Conservation (phyloP, 495 filamentous ascomycete genomes). For the Penicillium herquei region DNA sequence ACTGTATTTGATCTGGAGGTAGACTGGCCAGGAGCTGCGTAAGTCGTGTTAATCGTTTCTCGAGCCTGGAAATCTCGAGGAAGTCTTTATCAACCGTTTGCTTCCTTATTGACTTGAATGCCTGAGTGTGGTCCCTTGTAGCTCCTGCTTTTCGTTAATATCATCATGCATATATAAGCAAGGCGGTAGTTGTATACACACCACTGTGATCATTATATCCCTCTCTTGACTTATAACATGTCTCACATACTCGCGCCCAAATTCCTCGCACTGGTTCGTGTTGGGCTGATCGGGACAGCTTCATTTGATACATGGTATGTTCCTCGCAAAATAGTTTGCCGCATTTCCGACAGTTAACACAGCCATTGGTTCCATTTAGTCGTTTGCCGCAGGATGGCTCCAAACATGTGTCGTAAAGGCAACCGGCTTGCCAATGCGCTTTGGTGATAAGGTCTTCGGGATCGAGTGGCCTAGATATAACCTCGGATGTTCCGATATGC, state of each 20-base stretch:
- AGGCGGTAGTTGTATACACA: constrained; percentile 7
- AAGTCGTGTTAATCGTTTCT: constrained; percentile 87
- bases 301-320: constrained; percentile 99
- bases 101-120: constrained; percentile 66
- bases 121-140: constrained; percentile 64
- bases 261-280: constrained; percentile 90
- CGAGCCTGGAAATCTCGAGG: constrained; percentile 82
- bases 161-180: background rate
- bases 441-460: constrained; percentile 87
- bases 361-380: constrained; percentile 74
- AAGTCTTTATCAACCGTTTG: constrained; percentile 78
- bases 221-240: constrained; percentile 93
- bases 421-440: constrained; percentile 81
- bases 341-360: constrained; percentile 88
- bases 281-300: constrained; percentile 82
- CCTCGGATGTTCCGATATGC: constrained; percentile 33
- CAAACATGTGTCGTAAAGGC: constrained; percentile 73
- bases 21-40: constrained; percentile 77
- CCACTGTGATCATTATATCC: constrained; percentile 92
- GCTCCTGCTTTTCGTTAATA: constrained; percentile 42
- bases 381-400: constrained; percentile 83
- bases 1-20: constrained; percentile 57
- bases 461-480: constrained; percentile 48
- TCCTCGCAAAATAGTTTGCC: constrained; percentile 94
- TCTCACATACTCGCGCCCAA: constrained; percentile 96